These are phyloP conservation scores for Jamesozyma jinghongensis DNA, from an alignment of 805 yeast species.

Conservation along the genomic window DNA sequence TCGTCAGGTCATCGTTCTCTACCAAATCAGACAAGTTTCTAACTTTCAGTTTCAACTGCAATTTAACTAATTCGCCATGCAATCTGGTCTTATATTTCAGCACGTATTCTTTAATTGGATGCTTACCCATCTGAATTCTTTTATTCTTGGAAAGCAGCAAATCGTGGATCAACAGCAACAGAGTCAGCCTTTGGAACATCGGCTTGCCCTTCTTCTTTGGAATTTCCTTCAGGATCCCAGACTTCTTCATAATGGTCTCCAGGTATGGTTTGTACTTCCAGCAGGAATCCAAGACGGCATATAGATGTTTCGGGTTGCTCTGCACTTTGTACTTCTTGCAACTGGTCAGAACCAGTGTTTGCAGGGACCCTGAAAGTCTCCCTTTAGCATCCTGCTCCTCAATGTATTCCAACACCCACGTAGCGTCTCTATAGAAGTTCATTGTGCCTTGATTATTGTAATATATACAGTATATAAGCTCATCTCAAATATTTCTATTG, in stretches of 20 bases:
- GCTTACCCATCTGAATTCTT: slow-evolving; percentile 82
- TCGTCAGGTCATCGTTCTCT: slow-evolving; percentile 37
- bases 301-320: slow-evolving; percentile 74
- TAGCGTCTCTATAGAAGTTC: slow-evolving; percentile 34
- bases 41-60: slow-evolving; percentile 66
- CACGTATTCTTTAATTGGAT: slow-evolving; percentile 73
- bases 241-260: slow-evolving; percentile 50
- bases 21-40: slow-evolving; percentile 44
- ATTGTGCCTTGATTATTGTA: slow-evolving; percentile 7
- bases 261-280: slow-evolving; percentile 62
- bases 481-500: background rate
- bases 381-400: slow-evolving; percentile 26
- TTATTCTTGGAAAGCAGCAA: slow-evolving; percentile 65
- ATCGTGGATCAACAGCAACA: slow-evolving; percentile 67
- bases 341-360: slow-evolving; percentile 43
- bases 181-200: slow-evolving; percentile 32
- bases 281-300: slow-evolving; percentile 74
- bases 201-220: slow-evolving; percentile 41
- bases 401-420: slow-evolving; percentile 30
- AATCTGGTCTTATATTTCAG: slow-evolving; percentile 71
- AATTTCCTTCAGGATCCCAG: slow-evolving; percentile 48
- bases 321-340: slow-evolving; percentile 40
- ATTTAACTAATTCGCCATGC: slow-evolving; percentile 69
- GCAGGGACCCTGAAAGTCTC: slow-evolving; percentile 43
- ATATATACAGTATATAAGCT: background rate